Evolutionary conservation across 2,329 filamentous ascomycete genomes (phyloP).

Genomic region (Botrytis fabae): DNA sequence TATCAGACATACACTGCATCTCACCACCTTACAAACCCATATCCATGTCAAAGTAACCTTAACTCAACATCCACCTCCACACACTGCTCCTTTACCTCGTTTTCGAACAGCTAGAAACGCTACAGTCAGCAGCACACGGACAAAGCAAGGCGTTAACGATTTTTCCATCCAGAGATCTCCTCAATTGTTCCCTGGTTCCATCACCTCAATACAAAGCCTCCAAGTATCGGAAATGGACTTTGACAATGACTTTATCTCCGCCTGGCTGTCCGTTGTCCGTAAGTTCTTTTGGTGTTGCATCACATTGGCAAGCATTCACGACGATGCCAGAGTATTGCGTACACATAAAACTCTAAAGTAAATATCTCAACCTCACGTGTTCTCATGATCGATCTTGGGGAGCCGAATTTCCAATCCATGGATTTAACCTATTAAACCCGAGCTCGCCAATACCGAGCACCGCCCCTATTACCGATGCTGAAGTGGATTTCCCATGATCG

Average conservation of each 20-base stretch:
- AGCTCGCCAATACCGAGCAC: not conserved
- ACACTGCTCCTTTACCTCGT: not conserved
- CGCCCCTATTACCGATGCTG: not conserved
- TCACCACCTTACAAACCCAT: not conserved
- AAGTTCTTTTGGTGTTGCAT: not conserved
- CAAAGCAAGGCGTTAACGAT: not conserved
- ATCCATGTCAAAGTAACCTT: not conserved
- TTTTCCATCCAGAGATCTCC: not conserved
- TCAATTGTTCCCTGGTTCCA: not conserved
- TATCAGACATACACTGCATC: not conserved
- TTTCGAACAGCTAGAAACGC: not conserved
- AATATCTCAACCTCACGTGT: not conserved
- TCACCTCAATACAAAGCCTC: not conserved
- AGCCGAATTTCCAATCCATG: not conserved
- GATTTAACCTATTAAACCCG: not conserved
- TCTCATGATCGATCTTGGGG: not conserved
- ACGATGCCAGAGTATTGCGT: not conserved
- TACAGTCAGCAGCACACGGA: not conserved
- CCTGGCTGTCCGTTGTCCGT: not conserved
- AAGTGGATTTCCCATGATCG: not conserved
- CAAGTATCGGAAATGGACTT: not conserved
- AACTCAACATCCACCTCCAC: not conserved
- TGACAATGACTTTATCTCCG: not conserved
- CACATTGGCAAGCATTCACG: not conserved
- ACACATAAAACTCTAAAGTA: not conserved